A percentile compares a stretch with the other conserved stretches of the same genome.
Conservation (phyloP, 306 rosid genomes). For the Vigna angularis region DNA sequence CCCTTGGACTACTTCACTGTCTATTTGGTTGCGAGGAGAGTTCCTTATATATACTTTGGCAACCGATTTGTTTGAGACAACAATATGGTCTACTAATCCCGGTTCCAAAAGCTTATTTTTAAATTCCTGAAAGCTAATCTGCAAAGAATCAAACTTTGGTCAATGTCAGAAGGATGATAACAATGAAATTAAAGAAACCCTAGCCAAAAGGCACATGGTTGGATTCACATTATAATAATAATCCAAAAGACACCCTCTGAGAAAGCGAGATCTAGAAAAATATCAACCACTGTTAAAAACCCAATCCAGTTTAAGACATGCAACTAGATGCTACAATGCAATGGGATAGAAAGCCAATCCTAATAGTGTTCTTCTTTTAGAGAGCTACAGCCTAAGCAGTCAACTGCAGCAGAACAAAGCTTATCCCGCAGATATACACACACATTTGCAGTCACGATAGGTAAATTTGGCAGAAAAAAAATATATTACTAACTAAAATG, state of each 20-base stretch:
- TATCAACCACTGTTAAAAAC: constrained; percentile 7
- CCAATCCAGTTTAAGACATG: constrained; percentile 33
- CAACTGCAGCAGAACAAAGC: background rate
- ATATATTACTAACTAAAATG: background rate
- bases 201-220: constrained; percentile 5
- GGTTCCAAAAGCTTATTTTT: constrained; percentile 94
- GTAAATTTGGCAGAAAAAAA: constrained; percentile 17
- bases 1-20: constrained; percentile 72
- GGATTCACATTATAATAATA: constrained; percentile 2
- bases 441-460: background rate
- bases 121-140: constrained; percentile 98
- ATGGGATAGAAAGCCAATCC: constrained; percentile 18
- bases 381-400: constrained; percentile 25
- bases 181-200: too few species aligned
- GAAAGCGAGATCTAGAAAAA: constrained; percentile 28
- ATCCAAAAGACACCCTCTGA: constrained; percentile 21
- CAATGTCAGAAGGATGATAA: constrained; percentile 5
- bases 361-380: constrained; percentile 8
- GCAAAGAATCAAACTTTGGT: constrained; percentile 49
- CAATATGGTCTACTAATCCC: constrained; percentile 89
- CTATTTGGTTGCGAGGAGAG: constrained; percentile 65
- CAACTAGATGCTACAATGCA: constrained; percentile 25
- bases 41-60: constrained; percentile 85
- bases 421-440: background rate
- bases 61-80: constrained; percentile 90